These are phyloP conservation scores for Cryptococcus depauperatus DNA, from an alignment of 1,284 basidiomycete genomes.

Conservation along the genomic window DNA sequence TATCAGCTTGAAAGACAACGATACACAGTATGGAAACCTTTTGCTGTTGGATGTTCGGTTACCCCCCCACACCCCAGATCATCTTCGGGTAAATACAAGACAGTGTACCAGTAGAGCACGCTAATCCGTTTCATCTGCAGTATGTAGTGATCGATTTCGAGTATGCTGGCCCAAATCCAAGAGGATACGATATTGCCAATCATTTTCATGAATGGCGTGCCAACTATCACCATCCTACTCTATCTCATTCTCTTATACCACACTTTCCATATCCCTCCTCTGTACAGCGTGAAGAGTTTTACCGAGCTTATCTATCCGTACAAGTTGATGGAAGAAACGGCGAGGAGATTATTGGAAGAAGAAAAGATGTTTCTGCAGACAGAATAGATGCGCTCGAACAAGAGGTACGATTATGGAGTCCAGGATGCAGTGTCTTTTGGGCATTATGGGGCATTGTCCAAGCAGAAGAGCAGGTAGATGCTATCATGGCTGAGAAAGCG, in stretches of 20 bases:
- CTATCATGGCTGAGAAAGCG: slow-evolving; percentile 43
- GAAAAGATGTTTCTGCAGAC: slow-evolving; percentile 30
- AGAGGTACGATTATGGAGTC: slow-evolving; percentile 75
- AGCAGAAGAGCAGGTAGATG: slow-evolving; percentile 68
- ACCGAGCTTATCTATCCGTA: slow-evolving; percentile 62
- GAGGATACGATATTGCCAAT: slow-evolving; percentile 88
- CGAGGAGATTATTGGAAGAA: slow-evolving; percentile 27
- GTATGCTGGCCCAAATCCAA: slow-evolving; percentile 79
- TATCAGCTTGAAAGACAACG: slow-evolving; percentile 61
- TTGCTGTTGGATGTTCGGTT: slow-evolving; percentile 56
- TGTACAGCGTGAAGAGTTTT: slow-evolving; percentile 72
- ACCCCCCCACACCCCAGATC: slow-evolving; percentile 46
- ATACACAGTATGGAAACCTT: slow-evolving; percentile 90
- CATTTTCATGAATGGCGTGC: slow-evolving; percentile 95
- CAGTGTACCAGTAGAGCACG: not conserved
- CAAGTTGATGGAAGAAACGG: slow-evolving; percentile 26
- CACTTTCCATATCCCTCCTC: slow-evolving; percentile 62
- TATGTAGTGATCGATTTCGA: slow-evolving; percentile 94
- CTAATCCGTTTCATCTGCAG: slow-evolving; percentile 43
- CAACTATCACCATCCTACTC: slow-evolving; percentile 63
- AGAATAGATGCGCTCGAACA: slow-evolving; percentile 53
- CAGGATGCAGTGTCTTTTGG: slow-evolving; percentile 83
- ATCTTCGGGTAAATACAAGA: slow-evolving; percentile 44
- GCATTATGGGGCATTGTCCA: slow-evolving; percentile 86
- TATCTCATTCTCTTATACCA: slow-evolving; percentile 64